Base-by-base conservation (phyloP, 2,329 filamentous ascomycete species). In the Aspergillus aculeatinus region DNA sequence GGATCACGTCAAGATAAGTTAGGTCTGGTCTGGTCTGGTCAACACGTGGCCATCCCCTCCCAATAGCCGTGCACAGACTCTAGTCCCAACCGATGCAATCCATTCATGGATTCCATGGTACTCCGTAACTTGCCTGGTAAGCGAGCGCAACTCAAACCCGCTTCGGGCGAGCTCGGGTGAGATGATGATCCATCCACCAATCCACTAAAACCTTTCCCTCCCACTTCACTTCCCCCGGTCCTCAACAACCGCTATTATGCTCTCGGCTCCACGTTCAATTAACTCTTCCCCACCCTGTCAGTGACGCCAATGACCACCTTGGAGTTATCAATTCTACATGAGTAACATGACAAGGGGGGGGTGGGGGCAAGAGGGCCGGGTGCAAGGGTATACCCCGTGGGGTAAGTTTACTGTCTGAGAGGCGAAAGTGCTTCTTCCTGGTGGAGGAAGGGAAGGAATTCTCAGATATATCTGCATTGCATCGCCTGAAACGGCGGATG, bases 131-230 rank as follows among this genome's bases (percentile, higher is more conserved):
- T 33, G 31, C 31, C 31, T 42, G 14, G 39, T 16, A 44, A 44
- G 39, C 39, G 39, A 44, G 27, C 27, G 27, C 27, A 29, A 35
- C 12, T 16, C 14, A 44, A 44, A 9, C 39, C 39, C 39, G 35
- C n/a, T 16, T 52, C 52, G 52, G 52, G 52, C 39, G 39, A 55
- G 52, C 39, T 55, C 52, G 52, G 52, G 39, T 44, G 39, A 55
- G 52, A 55, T 55, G n/a, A n/a, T 55, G n/a, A n/a, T 55, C 39
- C 33, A 35, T 35, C 11, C 11, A 16, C 33, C 5, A 14, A 21
- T 21, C 21, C 21, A 21, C 21, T 21, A 21, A 21, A 35, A 5
- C 23, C 14, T 48, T 39, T n/a, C 16, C 7, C 27, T 31, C 11
- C 16, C 47, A 39, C 31, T 55, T 55, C 52, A 47, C 27, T 48